Conservation (phyloP, 2,329 filamentous ascomycete species). For the Graphium sp. region DNA sequence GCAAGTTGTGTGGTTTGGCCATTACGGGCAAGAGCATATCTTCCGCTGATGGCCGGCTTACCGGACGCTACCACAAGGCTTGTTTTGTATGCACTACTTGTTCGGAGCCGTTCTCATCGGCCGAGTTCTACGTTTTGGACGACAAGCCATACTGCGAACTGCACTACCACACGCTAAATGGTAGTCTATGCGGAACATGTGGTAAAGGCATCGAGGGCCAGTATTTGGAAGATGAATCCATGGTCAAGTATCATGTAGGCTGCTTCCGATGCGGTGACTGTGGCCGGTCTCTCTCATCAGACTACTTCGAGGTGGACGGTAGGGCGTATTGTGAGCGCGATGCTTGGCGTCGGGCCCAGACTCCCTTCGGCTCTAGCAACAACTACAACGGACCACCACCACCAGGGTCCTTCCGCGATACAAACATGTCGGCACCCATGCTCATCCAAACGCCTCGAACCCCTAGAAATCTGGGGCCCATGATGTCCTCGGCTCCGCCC, state of each 20-base stretch:
- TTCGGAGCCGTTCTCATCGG: conserved; percentile 61
- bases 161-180: conserved; percentile 86
- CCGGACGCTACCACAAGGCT: conserved; percentile 83
- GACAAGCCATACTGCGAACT: conserved; percentile 81
- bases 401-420: background rate
- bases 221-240: conserved; percentile 69
- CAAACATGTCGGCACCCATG: background rate
- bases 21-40: conserved; percentile 90
- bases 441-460: conserved; percentile 3
- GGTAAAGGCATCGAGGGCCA: conserved; percentile 80
- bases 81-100: conserved; percentile 91
- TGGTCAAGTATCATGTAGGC: conserved; percentile 67
- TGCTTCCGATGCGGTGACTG: conserved; percentile 82
- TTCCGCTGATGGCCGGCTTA: conserved; percentile 79
- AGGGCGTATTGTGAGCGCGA: conserved; percentile 76
- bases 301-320: conserved; percentile 81
- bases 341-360: conserved; percentile 42
- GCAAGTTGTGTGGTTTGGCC: conserved; percentile 61
- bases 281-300: conserved; percentile 53
- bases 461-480: conserved; percentile 3
- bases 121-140: conserved; percentile 81
- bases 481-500: conserved; percentile 6
- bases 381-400: background rate
- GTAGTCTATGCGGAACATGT: conserved; percentile 68
- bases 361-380: conserved; percentile 1